A percentile compares a stretch with the other conserved stretches of the same genome.
Evolutionary conservation across 768 basidiomycete species (phyloP).

Genomic region (Suillus subaureus): DNA sequence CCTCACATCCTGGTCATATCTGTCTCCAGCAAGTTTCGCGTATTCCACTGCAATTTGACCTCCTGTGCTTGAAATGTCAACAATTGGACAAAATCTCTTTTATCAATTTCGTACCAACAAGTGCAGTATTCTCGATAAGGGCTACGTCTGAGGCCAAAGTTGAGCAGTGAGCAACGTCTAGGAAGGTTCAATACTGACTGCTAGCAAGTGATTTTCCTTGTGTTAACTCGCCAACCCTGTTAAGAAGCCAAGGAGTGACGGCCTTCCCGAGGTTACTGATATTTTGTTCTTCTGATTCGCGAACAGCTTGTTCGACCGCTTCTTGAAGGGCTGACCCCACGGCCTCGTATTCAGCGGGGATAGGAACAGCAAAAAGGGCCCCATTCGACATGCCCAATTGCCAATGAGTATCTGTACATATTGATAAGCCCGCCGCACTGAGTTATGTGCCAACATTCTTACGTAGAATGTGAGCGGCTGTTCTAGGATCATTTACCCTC

Average conservation of each 20-base stretch:
- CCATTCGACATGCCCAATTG: constrained; percentile 77
- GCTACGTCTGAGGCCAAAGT: constrained; percentile 66
- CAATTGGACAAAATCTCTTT: neutral
- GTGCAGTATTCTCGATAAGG: constrained; percentile 85
- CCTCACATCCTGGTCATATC: constrained; percentile 22
- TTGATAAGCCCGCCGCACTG: neutral
- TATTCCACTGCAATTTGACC: constrained; percentile 81
- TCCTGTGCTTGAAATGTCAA: constrained; percentile 43
- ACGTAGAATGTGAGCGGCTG: constrained; percentile 81
- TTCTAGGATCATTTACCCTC: constrained; percentile 59
- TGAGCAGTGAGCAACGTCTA: neutral
- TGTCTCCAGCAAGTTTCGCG: constrained; percentile 47
- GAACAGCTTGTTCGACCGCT: constrained; percentile 82
- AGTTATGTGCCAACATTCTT: constrained; percentile 24
- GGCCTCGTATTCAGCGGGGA: constrained; percentile 74
- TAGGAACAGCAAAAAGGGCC: constrained; percentile 85
- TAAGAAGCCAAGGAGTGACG: constrained; percentile 92
- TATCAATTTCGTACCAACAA: constrained; percentile 58
- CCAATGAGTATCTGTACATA: constrained; percentile 59
- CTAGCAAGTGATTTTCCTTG: constrained; percentile 71
- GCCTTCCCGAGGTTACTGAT: constrained; percentile 83
- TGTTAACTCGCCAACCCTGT: constrained; percentile 80
- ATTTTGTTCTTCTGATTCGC: constrained; percentile 81
- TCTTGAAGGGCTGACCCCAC: constrained; percentile 70
- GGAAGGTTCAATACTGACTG: constrained; percentile 47